A percentile compares a stretch with the other conserved stretches of the same genome.
These are phyloP conservation scores for Gastrolobium villosum DNA, from an alignment of 306 rosid genomes.

Conservation along the genomic window DNA sequence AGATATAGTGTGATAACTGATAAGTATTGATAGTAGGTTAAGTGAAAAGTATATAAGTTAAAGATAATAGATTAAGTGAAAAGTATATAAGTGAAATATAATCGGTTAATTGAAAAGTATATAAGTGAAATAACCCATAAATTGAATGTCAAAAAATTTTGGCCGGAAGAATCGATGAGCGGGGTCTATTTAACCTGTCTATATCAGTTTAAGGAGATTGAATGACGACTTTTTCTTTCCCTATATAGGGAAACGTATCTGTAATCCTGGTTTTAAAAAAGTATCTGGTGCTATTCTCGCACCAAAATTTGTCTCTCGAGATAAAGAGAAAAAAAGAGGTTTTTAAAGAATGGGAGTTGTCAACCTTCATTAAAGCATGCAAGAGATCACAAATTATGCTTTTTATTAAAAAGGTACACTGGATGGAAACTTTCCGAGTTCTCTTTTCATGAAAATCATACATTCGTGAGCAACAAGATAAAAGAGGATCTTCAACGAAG, in stretches of 20 bases:
- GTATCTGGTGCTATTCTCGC: background rate
- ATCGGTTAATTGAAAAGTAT: no score
- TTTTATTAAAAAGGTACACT: constrained; percentile 33
- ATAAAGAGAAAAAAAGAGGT: no score
- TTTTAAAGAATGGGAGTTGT: no score
- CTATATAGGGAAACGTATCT: background rate
- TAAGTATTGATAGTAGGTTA: no score
- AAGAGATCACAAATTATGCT: constrained; percentile 41
- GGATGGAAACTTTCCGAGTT: constrained; percentile 22
- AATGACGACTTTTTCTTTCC: background rate
- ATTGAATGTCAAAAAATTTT: no score
- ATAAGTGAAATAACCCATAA: no score
- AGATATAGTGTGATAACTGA: no score
- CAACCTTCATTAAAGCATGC: constrained; percentile 46
- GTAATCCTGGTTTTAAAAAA: background rate
- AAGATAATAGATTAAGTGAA: no score
- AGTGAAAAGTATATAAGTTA: no score
- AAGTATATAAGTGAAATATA: no score
- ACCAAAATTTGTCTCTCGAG: no score
- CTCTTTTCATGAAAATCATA: constrained; percentile 53
- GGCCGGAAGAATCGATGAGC: no score
- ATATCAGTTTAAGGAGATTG: background rate
- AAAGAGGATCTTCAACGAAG: constrained; percentile 53
- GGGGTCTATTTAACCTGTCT: background rate
- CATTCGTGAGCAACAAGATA: constrained; percentile 58